phyloP scores from a whole-genome alignment of 805 yeast genomes.

The Middelhovenomyces tepae region DNA sequence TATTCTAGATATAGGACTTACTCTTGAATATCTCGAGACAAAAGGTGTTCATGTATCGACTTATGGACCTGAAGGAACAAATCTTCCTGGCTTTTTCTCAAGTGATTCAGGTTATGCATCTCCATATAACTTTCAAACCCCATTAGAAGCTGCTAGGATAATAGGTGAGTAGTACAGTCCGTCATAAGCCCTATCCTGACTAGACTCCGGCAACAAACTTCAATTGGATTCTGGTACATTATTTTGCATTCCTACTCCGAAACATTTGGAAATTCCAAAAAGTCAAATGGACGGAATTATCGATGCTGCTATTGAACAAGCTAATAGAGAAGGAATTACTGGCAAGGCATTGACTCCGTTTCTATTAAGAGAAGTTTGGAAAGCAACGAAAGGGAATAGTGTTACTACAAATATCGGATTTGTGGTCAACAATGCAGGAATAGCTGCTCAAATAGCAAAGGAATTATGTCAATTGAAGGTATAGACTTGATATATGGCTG shows the following conservation, averaged over 20 bases:
- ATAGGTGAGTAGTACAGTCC: conserved; percentile 31
- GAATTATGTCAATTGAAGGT: conserved; percentile 37
- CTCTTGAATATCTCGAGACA: conserved; percentile 81
- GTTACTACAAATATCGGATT: conserved; percentile 64
- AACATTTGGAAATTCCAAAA: conserved; percentile 47
- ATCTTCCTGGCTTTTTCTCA: conserved; percentile 76
- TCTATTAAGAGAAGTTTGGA: conserved; percentile 54
- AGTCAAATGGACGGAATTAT: conserved; percentile 47
- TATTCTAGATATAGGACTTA: conserved; percentile 68
- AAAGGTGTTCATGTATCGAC: conserved; percentile 86
- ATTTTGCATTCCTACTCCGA: conserved; percentile 79
- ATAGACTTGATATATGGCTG: too few relatives aligned
- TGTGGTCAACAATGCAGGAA: conserved; percentile 64
- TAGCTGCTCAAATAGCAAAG: conserved; percentile 60
- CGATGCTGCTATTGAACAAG: conserved; percentile 47
- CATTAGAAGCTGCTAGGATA: conserved; percentile 53
- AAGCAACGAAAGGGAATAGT: conserved; percentile 60
- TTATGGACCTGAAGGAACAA: conserved; percentile 40
- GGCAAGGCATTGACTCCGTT: conserved; percentile 83
- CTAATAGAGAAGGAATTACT: conserved; percentile 39
- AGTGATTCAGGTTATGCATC: conserved; percentile 65
- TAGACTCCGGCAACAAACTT: conserved; percentile 37
- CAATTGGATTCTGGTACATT: conserved; percentile 57
- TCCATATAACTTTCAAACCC: conserved; percentile 52
- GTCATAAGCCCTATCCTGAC: background rate